Evolutionary conservation across 1,284 basidiomycete genomes (phyloP).

Genomic region (Coniferiporia sulphurascens): DNA sequence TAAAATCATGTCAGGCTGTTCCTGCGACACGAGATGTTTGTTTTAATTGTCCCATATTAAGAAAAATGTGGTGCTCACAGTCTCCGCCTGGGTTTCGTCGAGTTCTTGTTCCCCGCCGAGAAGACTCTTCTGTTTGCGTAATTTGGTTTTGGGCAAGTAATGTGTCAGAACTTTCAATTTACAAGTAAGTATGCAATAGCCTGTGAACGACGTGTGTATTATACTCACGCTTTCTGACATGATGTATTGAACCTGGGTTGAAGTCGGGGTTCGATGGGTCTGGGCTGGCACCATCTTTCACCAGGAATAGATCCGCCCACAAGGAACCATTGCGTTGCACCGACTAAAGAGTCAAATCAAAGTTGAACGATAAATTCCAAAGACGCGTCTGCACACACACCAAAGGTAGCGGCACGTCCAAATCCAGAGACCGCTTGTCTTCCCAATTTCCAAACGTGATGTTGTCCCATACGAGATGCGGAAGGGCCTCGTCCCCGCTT

Average conservation of each 20-base stretch:
- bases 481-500: conserved; percentile 48
- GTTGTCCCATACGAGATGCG: conserved; percentile 74
- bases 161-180: conserved; percentile 69
- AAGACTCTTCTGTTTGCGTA: conserved; percentile 82
- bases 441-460: conserved; percentile 82
- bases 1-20: conserved; percentile 52
- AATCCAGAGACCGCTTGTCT: conserved; percentile 59
- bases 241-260: conserved; percentile 57
- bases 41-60: not conserved
- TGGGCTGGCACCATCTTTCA: conserved; percentile 59
- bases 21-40: not conserved
- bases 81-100: conserved; percentile 40
- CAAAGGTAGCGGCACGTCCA: conserved; percentile 69
- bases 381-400: conserved; percentile 36
- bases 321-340: conserved; percentile 79
- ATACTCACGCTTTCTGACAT: conserved; percentile 75
- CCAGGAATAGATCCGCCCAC: conserved; percentile 85
- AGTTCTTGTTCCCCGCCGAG: conserved; percentile 43
- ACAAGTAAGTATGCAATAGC: conserved; percentile 9
- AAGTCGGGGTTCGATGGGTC: conserved; percentile 55
- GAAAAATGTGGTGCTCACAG: conserved; percentile 23
- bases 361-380: not conserved
- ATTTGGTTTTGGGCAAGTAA: conserved; percentile 68
- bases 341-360: conserved; percentile 36
- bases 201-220: conserved; percentile 3